Evolutionary conservation across 2,329 filamentous ascomycete species (phyloP), one percentile per base, ranked within the genome.

Genomic region (Falciphora oryzae): DNA sequence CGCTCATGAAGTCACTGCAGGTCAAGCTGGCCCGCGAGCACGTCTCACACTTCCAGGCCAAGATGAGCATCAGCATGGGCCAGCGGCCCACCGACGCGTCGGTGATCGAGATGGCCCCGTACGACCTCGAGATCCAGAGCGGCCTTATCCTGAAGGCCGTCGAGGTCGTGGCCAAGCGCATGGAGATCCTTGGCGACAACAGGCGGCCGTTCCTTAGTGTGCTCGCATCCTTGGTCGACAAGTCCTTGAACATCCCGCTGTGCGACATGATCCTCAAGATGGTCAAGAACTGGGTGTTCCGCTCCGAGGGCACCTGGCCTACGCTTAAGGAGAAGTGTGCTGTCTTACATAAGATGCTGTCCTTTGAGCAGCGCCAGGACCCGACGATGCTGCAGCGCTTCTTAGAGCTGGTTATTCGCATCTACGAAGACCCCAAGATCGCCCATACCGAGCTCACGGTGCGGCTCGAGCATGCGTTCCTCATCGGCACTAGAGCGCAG

Each of bases 301-400:
- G 92, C 69, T 95, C 92, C 0, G 93, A 92, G 65, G 95, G 97
- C 68, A 95, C 93, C 2, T 97, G 95, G 84, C 95, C 95, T 0
- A 99, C 95, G 0, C 83, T 99, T 1, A 99, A 99, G 76, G 96
- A 99, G 77, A 99, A 99, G 80, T 98, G 94, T 0, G 96, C 96
- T 1, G 95, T 99, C 1, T 80, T 99, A n/a, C 93, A 96, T 71
- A 99, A 99, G 79, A 99, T 99, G 95, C 80, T 98, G 22, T 89
- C 93, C 0, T 99, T 99, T 70, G 95, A 99, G 76, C 87, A 91
- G 65, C 86, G 95, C 56, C 79, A 84, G 32, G 94, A 98, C 73
- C 86, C 89, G 38, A 92, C 89, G 0, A 89, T 99, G 79, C 82
- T 99, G 65, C 93, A 89, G 69, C 94, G 94, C 73, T 99, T 98